These are phyloP conservation scores for Lachnellula willkommii DNA, from an alignment of 2,329 filamentous ascomycete genomes.

Conservation along the genomic window DNA sequence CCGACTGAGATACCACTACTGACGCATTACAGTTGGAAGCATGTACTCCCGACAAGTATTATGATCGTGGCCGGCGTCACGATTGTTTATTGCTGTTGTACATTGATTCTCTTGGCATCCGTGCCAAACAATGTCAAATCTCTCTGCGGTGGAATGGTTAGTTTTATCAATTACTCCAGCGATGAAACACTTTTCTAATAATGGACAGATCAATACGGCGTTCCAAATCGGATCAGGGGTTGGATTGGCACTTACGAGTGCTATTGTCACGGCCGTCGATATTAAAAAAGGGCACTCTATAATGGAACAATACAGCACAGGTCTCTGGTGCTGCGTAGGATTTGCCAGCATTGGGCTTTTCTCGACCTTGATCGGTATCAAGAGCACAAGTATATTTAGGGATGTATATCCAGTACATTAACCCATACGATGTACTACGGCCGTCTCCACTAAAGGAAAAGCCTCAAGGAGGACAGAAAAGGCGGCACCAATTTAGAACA, in stretches of 20 bases:
- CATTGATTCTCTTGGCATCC: conserved; percentile 36
- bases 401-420: too few species aligned
- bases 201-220: conserved; percentile 35
- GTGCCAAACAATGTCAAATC: conserved; percentile 39
- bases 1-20: too few species aligned
- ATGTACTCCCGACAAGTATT: conserved; percentile 30
- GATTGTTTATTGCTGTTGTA: conserved; percentile 39
- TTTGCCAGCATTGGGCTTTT: conserved; percentile 35
- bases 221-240: conserved; percentile 40
- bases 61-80: conserved; percentile 38
- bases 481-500: too few species aligned
- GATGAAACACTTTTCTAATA: too few species aligned
- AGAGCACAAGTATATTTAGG: conserved; percentile 3
- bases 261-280: conserved; percentile 36
- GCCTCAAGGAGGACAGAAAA: too few species aligned
- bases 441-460: too few species aligned
- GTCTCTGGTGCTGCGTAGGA: conserved; percentile 38
- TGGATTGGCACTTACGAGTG: conserved; percentile 36
- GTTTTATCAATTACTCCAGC: too few species aligned
- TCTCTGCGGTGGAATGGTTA: conserved; percentile 34
- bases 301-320: conserved; percentile 35
- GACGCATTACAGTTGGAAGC: too few species aligned
- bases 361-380: conserved; percentile 23
- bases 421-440: too few species aligned
- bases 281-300: conserved; percentile 32